Conservation (phyloP, 108 stramenopile genomes). For the Nannochloropsis salina region DNA sequence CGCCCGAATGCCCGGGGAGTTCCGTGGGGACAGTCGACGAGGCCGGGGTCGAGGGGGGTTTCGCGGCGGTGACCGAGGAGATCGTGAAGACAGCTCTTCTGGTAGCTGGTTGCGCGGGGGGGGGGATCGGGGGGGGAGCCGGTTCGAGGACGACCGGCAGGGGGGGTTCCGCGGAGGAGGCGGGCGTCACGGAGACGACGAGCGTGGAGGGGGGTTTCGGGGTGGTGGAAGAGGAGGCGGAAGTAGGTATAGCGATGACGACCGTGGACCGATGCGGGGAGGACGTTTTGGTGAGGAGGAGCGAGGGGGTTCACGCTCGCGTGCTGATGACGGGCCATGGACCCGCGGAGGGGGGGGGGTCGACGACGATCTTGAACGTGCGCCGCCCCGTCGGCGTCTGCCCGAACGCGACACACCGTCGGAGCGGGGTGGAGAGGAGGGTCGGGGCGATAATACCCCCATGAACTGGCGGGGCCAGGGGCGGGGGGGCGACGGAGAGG, state of each 20-base stretch:
- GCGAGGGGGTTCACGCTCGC: neutral
- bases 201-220: neutral
- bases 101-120: neutral
- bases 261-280: neutral
- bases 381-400: neutral
- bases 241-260: conserved; percentile 21
- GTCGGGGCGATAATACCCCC: neutral
- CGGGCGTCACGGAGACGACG: neutral
- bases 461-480: conserved; percentile 19
- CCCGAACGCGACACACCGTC: no score
- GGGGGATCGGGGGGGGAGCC: conserved; percentile 27
- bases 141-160: conserved; percentile 28
- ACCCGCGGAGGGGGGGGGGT: conserved; percentile 20
- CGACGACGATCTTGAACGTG: conserved; percentile 4
- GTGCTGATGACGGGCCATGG: neutral
- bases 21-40: neutral
- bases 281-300: neutral
- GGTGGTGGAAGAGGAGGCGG: conserved; percentile 24
- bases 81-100: neutral
- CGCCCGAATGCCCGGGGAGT: neutral
- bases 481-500: conserved; percentile 14
- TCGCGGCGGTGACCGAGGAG: conserved; percentile 1
- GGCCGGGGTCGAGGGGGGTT: neutral
- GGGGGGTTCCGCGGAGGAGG: neutral
- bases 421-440: neutral